Conservation (phyloP, 1,139 yeast species). For the Candida glucosophila region DNA sequence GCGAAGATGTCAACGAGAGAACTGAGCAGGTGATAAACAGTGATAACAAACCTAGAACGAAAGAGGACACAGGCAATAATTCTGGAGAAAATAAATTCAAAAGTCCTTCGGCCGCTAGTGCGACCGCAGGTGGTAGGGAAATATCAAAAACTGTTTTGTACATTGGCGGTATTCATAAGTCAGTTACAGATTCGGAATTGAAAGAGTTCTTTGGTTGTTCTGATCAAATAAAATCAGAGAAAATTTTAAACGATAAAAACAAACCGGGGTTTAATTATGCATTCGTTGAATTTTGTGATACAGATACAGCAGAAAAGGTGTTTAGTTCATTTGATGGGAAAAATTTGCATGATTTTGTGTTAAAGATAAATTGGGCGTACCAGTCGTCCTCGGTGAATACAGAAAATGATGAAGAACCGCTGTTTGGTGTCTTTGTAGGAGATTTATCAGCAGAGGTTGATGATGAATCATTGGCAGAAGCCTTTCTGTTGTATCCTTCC, state of each 20-base stretch:
- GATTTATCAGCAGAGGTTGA: constrained; percentile 78
- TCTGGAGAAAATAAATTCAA: not conserved
- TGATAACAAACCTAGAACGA: too few species aligned
- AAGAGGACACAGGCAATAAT: constrained; percentile 16
- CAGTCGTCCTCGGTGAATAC: constrained; percentile 51
- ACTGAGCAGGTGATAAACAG: too few species aligned
- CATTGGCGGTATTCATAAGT: constrained; percentile 65
- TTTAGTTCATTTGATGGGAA: constrained; percentile 52
- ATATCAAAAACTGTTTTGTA: constrained; percentile 64
- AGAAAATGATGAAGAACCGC: constrained; percentile 44
- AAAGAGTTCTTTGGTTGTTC: constrained; percentile 55
- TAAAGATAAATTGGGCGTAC: constrained; percentile 76
- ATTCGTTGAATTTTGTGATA: constrained; percentile 63
- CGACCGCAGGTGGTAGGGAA: constrained; percentile 76
- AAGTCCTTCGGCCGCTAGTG: constrained; percentile 45
- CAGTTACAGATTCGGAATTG: constrained; percentile 55
- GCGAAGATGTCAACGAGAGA: too few species aligned
- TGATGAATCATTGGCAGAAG: constrained; percentile 57
- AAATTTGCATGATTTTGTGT: constrained; percentile 40
- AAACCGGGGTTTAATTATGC: constrained; percentile 72
- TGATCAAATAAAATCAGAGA: constrained; percentile 53
- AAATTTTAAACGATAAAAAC: constrained; percentile 70
- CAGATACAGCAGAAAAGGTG: constrained; percentile 55
- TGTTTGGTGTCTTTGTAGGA: constrained; percentile 74
- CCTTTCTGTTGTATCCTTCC: constrained; percentile 55